A percentile compares a stretch with the other conserved stretches of the same genome.
These are phyloP conservation scores for Neospermospora avenae DNA, from an alignment of 2,329 filamentous ascomycete species.

Conservation along the genomic window DNA sequence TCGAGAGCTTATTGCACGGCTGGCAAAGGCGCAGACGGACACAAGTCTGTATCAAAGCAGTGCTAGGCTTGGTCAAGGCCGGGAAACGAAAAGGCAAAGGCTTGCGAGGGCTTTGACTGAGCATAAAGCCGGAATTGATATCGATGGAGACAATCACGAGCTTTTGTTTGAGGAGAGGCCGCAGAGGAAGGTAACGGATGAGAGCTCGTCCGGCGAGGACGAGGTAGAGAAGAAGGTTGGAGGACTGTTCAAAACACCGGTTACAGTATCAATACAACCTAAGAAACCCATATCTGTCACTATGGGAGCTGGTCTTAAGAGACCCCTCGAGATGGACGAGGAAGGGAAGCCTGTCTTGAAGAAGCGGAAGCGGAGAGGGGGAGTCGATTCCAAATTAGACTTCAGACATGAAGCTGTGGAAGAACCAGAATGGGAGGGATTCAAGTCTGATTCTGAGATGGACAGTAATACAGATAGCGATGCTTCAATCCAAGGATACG, in stretches of 20 bases:
- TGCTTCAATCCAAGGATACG: constrained; percentile 34
- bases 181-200: constrained; percentile 33
- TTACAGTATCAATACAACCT: constrained; percentile 6
- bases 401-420: constrained; percentile 44
- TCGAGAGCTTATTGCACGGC: constrained; percentile 74
- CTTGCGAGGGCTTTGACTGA: constrained; percentile 62
- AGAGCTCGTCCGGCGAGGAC: constrained; percentile 30
- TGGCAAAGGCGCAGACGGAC: constrained; percentile 76
- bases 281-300: constrained; percentile 15
- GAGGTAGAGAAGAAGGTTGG: constrained; percentile 14
- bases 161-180: constrained; percentile 49
- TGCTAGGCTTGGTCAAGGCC: constrained; percentile 68
- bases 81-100: constrained; percentile 69
- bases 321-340: constrained; percentile 76
- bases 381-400: constrained; percentile 54
- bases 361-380: constrained; percentile 72
- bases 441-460: constrained; percentile 48
- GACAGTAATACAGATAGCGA: constrained; percentile 37
- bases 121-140: constrained; percentile 55
- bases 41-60: constrained; percentile 78
- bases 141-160: constrained; percentile 42
- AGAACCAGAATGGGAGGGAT: constrained; percentile 59
- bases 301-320: constrained; percentile 78
- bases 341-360: constrained; percentile 75
- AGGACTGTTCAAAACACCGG: constrained; percentile 16